A percentile compares a stretch with the other conserved stretches of the same genome.
These are phyloP conservation scores for Yamadazyma blattariae DNA, from an alignment of 1,139 yeast species.

Conservation along the genomic window DNA sequence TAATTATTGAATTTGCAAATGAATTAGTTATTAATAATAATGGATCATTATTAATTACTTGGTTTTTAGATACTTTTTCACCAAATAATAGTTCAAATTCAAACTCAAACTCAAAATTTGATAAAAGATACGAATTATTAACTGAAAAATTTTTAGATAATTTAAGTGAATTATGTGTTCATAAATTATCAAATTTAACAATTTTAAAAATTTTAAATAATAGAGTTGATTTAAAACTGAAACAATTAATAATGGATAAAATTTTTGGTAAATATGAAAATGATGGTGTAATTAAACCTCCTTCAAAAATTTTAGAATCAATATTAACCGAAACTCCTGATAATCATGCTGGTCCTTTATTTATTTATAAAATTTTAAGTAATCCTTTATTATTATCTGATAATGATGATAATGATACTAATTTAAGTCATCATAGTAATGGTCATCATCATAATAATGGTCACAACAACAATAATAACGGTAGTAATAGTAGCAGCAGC, in stretches of 20 bases:
- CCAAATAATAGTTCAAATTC: not conserved
- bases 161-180: conserved; percentile 68
- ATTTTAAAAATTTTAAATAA: conserved; percentile 74
- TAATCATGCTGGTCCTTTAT: conserved; percentile 76
- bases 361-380: conserved; percentile 73
- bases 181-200: conserved; percentile 83
- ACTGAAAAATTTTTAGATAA: conserved; percentile 57
- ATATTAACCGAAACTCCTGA: conserved; percentile 53
- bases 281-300: conserved; percentile 19
- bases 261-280: conserved; percentile 54
- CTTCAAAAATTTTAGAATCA: conserved; percentile 33
- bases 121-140: conserved; percentile 32
- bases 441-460: too few species aligned
- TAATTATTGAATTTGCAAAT: conserved; percentile 71
- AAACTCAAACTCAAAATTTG: conserved; percentile 49
- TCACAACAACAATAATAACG: not conserved
- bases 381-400: conserved; percentile 50
- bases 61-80: conserved; percentile 89
- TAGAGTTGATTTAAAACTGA: conserved; percentile 62
- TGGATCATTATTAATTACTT: conserved; percentile 85
- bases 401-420: conserved; percentile 25
- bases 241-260: conserved; percentile 58
- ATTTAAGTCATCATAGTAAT: conserved; percentile 14
- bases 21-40: conserved; percentile 81
- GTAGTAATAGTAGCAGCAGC: conserved; percentile 6